Conservation (phyloP, 2,329 filamentous ascomycete genomes). For the Colletotrichum musae region DNA sequence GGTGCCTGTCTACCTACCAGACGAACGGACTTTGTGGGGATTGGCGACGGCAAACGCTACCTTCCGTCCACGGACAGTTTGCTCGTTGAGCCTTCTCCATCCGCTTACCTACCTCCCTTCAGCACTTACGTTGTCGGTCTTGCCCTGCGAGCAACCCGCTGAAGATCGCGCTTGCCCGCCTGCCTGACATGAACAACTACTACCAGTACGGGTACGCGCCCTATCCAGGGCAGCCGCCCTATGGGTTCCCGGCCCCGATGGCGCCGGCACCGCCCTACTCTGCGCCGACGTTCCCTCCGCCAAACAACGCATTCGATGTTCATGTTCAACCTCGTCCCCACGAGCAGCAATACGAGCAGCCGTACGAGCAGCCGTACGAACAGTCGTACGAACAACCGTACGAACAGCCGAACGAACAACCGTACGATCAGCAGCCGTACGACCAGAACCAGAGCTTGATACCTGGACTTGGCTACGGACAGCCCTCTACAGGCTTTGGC, state of each 20-base stretch:
- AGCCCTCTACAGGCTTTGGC: slow-evolving; percentile 15
- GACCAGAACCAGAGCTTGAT: slow-evolving; percentile 44
- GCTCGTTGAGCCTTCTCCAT: background rate
- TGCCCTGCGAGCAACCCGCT: background rate
- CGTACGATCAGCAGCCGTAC: slow-evolving; percentile 20
- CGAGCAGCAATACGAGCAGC: slow-evolving; percentile 21
- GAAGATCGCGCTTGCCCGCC: slow-evolving; percentile 13
- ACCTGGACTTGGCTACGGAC: slow-evolving; percentile 45
- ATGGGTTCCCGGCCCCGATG: slow-evolving; percentile 31
- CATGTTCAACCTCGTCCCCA: slow-evolving; percentile 15
- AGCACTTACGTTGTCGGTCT: background rate
- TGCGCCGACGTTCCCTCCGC: slow-evolving; percentile 23
- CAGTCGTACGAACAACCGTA: too few relatives aligned
- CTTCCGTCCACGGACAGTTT: background rate
- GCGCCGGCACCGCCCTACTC: slow-evolving; percentile 29
- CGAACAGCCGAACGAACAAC: too few relatives aligned
- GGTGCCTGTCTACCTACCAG: background rate
- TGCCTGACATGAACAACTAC: slow-evolving; percentile 53
- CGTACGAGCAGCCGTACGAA: too few relatives aligned
- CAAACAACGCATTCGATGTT: slow-evolving; percentile 14
- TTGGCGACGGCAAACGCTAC: background rate
- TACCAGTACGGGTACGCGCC: slow-evolving; percentile 55
- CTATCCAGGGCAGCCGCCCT: slow-evolving; percentile 46
- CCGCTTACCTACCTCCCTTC: slow-evolving; percentile 4
- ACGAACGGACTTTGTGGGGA: slow-evolving; percentile 4